Percentiles rank a stretch among this genome's conserved stretches.
Conservation (phyloP, 257 asterid genomes). For the Vinca minor region DNA sequence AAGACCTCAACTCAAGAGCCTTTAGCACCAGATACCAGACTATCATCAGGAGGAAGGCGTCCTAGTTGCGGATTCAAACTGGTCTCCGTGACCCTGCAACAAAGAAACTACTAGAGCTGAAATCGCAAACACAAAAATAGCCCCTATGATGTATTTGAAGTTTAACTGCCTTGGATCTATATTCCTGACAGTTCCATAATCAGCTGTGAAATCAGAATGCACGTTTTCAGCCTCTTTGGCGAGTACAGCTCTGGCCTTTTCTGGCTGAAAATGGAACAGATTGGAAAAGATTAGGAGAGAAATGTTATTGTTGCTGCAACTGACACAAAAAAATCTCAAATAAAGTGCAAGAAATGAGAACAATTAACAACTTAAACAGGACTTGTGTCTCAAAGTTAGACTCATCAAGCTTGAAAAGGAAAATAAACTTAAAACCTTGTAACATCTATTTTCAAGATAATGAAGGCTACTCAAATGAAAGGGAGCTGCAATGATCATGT, state of each 20-base stretch:
- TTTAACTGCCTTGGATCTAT: conserved; percentile 37
- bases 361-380: too few species aligned
- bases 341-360: too few species aligned
- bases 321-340: not conserved
- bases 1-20: too few species aligned
- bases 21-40: too few species aligned
- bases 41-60: too few species aligned
- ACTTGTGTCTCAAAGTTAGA: too few species aligned
- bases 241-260: conserved; percentile 1
- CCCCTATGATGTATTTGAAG: conserved; percentile 25
- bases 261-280: conserved; percentile 8
- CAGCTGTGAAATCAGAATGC: conserved; percentile 11
- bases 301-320: not conserved
- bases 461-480: not conserved
- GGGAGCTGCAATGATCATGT: not conserved
- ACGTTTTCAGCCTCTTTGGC: conserved; percentile 6
- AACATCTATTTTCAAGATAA: not conserved
- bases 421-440: not conserved
- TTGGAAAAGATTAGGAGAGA: not conserved
- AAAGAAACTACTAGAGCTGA: conserved; percentile 29
- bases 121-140: conserved; percentile 27
- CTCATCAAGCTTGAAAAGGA: not conserved
- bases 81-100: too few species aligned
- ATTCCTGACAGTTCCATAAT: conserved; percentile 21
- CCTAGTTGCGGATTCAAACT: conserved; percentile 8